Evolutionary conservation across 164 flowering plant species (phyloP).

Genomic region (Dillenia turbinata): DNA sequence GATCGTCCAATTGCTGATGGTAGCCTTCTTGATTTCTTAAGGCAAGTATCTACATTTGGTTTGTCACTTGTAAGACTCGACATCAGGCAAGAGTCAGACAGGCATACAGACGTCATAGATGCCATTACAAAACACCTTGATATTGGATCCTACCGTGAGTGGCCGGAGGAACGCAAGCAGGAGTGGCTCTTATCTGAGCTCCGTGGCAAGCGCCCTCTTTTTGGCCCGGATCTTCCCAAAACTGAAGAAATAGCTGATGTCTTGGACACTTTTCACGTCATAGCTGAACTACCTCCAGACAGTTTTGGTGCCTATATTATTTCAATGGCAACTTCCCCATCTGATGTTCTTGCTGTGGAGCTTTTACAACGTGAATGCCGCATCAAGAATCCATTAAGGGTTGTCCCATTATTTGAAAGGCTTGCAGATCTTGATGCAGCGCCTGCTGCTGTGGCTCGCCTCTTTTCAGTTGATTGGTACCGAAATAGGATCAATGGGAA

Average conservation of each 20-base stretch:
- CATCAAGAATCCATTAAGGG: conserved; percentile 55
- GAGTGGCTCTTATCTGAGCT: conserved; percentile 96
- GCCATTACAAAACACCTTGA: conserved; percentile 89
- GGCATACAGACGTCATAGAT: conserved; percentile 98
- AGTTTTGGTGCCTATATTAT: conserved; percentile 79
- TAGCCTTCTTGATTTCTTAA: conserved; percentile 91
- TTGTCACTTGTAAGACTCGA: conserved; percentile 91
- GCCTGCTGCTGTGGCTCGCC: conserved; percentile 51
- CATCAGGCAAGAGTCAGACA: conserved; percentile 95
- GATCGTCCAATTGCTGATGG: conserved; percentile 96
- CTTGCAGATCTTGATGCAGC: conserved; percentile 94
- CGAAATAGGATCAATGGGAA: conserved; percentile 66
- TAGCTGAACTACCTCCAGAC: conserved; percentile 53
- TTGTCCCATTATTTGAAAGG: conserved; percentile 95
- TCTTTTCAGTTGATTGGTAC: conserved; percentile 62
- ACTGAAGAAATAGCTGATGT: conserved; percentile 60
- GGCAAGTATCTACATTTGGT: conserved; percentile 97
- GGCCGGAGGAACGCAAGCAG: conserved; percentile 87
- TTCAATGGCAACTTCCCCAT: conserved; percentile 79
- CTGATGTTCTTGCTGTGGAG: conserved; percentile 67
- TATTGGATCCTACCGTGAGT: conserved; percentile 88
- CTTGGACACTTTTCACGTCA: conserved; percentile 46
- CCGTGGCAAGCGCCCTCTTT: conserved; percentile 65
- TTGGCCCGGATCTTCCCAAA: conserved; percentile 58
- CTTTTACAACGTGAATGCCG: conserved; percentile 56